Conservation (phyloP, 805 yeast genomes). For the Starmerella bombicola region DNA sequence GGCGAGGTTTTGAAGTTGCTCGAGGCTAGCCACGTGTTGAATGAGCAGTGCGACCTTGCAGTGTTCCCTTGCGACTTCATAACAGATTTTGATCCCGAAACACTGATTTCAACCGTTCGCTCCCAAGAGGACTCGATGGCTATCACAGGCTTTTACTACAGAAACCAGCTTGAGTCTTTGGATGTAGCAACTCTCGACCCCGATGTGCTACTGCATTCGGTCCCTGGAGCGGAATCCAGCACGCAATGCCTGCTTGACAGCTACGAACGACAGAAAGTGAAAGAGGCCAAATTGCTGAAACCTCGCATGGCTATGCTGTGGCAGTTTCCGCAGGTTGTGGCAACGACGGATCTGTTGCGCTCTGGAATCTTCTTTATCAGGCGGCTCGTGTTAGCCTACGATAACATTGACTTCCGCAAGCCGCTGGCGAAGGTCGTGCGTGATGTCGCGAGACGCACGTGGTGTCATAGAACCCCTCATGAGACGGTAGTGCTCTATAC, state of each 20-base stretch:
- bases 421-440: slow-evolving; percentile 41
- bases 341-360: slow-evolving; percentile 64
- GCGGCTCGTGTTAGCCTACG: slow-evolving; percentile 39
- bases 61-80: slow-evolving; percentile 87
- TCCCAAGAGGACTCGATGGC: slow-evolving; percentile 53
- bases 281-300: slow-evolving; percentile 56
- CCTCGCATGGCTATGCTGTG: slow-evolving; percentile 80
- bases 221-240: slow-evolving; percentile 21
- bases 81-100: slow-evolving; percentile 84
- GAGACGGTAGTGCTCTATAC: slow-evolving; percentile 59
- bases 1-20: slow-evolving; percentile 19
- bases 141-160: slow-evolving; percentile 59
- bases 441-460: slow-evolving; percentile 80
- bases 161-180: slow-evolving; percentile 58
- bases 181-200: slow-evolving; percentile 64
- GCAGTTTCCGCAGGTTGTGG: slow-evolving; percentile 68
- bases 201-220: slow-evolving; percentile 40
- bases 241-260: slow-evolving; percentile 47
- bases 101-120: slow-evolving; percentile 70
- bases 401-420: slow-evolving; percentile 27
- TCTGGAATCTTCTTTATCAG: slow-evolving; percentile 60
- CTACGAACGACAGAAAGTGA: slow-evolving; percentile 55
- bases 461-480: slow-evolving; percentile 56
- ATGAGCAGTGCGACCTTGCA: slow-evolving; percentile 44
- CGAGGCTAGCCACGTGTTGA: slow-evolving; percentile 6